Percentiles rank a stretch among this genome's conserved stretches.
phyloP scores from a whole-genome alignment of 352 stramenopile species.

The Pythium phragmiticola region DNA sequence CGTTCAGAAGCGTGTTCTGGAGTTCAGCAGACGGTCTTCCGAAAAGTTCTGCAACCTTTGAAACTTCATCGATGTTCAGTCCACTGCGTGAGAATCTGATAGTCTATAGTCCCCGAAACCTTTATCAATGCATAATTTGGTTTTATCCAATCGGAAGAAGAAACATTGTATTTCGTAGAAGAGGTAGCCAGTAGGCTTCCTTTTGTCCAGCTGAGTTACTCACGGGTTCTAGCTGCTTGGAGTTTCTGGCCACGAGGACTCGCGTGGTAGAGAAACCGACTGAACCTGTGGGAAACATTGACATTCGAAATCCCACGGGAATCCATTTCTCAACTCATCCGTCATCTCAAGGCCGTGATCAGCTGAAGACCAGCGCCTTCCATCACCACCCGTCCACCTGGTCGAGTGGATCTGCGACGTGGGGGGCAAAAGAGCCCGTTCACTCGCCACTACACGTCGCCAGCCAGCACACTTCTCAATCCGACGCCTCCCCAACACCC shows the following conservation, averaged over 20 bases:
- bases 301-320: background rate
- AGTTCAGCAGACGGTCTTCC: too few species aligned
- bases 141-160: background rate
- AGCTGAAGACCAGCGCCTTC: background rate
- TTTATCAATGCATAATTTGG: background rate
- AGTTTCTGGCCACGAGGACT: constrained; percentile 1
- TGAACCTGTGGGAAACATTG: background rate
- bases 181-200: constrained; percentile 7
- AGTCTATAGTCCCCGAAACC: background rate
- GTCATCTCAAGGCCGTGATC: background rate
- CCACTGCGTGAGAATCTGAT: background rate
- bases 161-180: background rate
- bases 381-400: background rate
- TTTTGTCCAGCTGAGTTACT: constrained; percentile 6
- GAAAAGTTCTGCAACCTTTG: background rate
- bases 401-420: background rate
- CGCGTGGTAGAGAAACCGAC: constrained; percentile 1
- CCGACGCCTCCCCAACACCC: too few species aligned
- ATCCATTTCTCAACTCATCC: constrained; percentile 8
- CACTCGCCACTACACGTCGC: too few species aligned
- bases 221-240: background rate
- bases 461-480: too few species aligned
- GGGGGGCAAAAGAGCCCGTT: too few species aligned
- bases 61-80: background rate
- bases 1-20: too few species aligned